Evolutionary conservation across 768 basidiomycete genomes (phyloP), one percentile per base, ranked within the genome.

Genomic region (Pleurotus cornucopiae): DNA sequence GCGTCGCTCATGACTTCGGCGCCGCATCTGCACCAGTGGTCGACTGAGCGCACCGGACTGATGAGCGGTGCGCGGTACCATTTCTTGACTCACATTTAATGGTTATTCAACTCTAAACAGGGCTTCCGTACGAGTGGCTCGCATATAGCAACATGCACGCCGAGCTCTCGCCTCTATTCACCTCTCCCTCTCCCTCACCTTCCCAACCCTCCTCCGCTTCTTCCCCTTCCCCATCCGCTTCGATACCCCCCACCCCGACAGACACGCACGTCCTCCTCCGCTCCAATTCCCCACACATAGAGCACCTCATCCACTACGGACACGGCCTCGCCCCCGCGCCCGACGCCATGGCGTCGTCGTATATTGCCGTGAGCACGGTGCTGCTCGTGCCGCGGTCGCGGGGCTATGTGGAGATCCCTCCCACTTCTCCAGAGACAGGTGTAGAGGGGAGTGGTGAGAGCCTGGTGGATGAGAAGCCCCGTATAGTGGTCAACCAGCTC

Each of bases 301-400:
- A 55, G 23, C 54, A 55, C 16, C 34, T 55, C 25, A 46, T 55
- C 21, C 54, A 55, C 25, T 55, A 55, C 23, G 54, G 54, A 11
- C 54, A 55, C 23, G 54, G 54, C 13, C 38, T 55, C 25, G 23
- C 45, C 5, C 54, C 54, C 4, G 54, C 54, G 11, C 54, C 54
- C 7, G 54, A 55, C 34, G 7, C 54, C 1, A 14, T 46, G 12
- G 43, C 20, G 13, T 55, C 54, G 44, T 55, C 54, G 16, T 55
- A 55, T 13, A 45, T 55, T n/a, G 45, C 43, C 0, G 44, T 55
- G 6, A 45, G 18, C 9, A 14, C 14, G 16, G 54, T 46, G 9
- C 34, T 55, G 6, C 45, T 55, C n/a, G 45, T 46, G 12, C 54
- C 54, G 14, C 9, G 54, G 5, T 55, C 54, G 41, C 3, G 54